Base-by-base conservation (phyloP, 2,329 filamentous ascomycete species). In the Botryotinia narcissicola region DNA sequence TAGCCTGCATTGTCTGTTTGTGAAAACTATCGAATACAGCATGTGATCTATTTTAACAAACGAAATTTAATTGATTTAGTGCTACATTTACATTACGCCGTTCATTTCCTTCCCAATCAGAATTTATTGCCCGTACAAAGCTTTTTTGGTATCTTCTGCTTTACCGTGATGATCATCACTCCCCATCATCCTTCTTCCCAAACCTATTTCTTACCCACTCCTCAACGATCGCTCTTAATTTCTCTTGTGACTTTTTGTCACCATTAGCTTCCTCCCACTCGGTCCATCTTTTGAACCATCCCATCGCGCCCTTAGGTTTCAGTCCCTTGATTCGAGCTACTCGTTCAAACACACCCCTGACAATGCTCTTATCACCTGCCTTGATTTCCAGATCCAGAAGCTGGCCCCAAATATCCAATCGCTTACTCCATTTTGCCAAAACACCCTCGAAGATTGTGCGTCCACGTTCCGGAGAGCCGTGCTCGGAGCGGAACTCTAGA, bases 371-470 rank as follows among this genome's bases (percentile, higher is more conserved):
- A 51, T 87, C 86, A n/a, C 81, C 84, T 59, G 89, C 89, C 59
- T 86, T 85, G 48, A 90, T 87, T 84, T 99, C 96, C 73, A 98
- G 87, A 80, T 97, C 94, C 1, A 98, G 84, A 77, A 97, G 90
- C 83, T 97, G 91, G 82, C 94, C 96, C 95, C 95, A 98, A 70
- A 98, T 85, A 81, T 98, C 94, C 74, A 94, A 90, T 82, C 94
- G 93, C 85, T 97, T 97, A 63, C 94, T 93, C 85, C 92, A 97
- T 7, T 92, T 91, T 51, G 90, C 88, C 12, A 99, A 86, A 14
- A 99, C 86, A 57, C 92, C 92, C 82, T 98, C 95, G 79, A 98
- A 98, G 80, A 98, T 91, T 40, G 97, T 99, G 29, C 97, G 92
- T 16, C 96, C 96, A 74, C 93, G 93, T 84, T 99, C 97, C 4